phyloP scores from a whole-genome alignment of 257 asterid genomes.

The Anisodus tanguticus region DNA sequence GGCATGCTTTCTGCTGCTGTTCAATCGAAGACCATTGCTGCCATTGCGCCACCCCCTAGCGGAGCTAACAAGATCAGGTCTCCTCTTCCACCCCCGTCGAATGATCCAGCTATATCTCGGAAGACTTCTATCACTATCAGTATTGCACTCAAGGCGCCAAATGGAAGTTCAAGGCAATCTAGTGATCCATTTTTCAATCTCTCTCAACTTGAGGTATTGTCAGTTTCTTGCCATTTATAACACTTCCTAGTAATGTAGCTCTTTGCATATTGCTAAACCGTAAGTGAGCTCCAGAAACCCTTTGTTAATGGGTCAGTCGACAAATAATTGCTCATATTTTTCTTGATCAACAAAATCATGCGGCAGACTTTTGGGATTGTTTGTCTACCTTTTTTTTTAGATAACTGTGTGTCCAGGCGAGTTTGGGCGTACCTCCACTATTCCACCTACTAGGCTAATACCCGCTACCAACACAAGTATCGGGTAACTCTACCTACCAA shows the following conservation, averaged over 20 bases:
- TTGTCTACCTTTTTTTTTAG: neutral
- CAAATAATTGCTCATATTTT: neutral
- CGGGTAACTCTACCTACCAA: neutral
- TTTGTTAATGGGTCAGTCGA: neutral
- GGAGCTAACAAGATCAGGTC: constrained; percentile 70
- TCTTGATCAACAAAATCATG: neutral
- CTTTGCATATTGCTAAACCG: neutral
- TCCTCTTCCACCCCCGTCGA: constrained; percentile 94
- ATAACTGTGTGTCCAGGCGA: neutral
- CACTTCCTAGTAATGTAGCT: neutral
- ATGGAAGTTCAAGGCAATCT: constrained; percentile 52
- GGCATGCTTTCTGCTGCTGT: constrained; percentile 92
- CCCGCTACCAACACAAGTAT: neutral
- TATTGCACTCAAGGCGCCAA: constrained; percentile 42
- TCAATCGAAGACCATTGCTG: constrained; percentile 52
- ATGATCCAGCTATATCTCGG: constrained; percentile 64
- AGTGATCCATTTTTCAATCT: constrained; percentile 67
- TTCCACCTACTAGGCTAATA: neutral
- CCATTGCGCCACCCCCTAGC: constrained; percentile 79
- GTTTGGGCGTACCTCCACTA: neutral
- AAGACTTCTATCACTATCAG: constrained; percentile 42
- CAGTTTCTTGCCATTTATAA: neutral
- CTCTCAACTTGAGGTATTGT: constrained; percentile 75
- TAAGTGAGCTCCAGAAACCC: neutral
- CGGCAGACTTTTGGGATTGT: neutral